A percentile compares a stretch with the other conserved stretches of the same genome.
Conservation (phyloP, 2,329 filamentous ascomycete species). For the Calonectria pauciramosa region DNA sequence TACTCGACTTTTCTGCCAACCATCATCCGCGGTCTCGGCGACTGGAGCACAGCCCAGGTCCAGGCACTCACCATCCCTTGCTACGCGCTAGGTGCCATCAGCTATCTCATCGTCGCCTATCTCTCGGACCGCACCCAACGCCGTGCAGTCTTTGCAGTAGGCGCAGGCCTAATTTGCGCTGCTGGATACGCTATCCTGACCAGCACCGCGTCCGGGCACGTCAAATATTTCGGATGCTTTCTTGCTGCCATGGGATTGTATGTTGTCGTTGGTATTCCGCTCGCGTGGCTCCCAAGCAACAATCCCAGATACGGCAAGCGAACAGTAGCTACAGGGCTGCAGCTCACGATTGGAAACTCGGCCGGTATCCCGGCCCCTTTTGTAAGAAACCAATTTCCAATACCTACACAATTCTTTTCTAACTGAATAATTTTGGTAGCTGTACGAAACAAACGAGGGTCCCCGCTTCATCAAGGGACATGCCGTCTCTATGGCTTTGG, state of each 20-base stretch:
- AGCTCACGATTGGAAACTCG: constrained; percentile 74
- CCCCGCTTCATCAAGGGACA: constrained; percentile 64
- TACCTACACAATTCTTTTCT: background rate
- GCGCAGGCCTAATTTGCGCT: constrained; percentile 66
- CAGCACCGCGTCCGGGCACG: constrained; percentile 63
- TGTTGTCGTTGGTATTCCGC: constrained; percentile 52
- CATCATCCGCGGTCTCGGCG: constrained; percentile 72
- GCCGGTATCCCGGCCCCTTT: constrained; percentile 75
- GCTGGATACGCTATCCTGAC: constrained; percentile 72
- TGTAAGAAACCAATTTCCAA: constrained; percentile 29
- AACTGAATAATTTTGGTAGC: constrained; percentile 22
- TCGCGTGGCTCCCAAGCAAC: constrained; percentile 65
- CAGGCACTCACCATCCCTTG: constrained; percentile 79
- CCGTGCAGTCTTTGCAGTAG: constrained; percentile 67
- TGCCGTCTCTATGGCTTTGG: constrained; percentile 62
- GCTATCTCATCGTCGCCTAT: constrained; percentile 69
- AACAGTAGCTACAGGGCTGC: constrained; percentile 71
- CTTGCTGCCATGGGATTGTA: constrained; percentile 75
- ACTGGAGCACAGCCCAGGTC: constrained; percentile 56
- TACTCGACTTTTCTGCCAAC: constrained; percentile 77
- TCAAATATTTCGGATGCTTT: constrained; percentile 74
- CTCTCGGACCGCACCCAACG: constrained; percentile 70
- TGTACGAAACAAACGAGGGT: constrained; percentile 50
- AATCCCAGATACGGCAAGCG: constrained; percentile 75
- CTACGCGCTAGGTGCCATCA: constrained; percentile 73